phyloP scores from a whole-genome alignment of 495 filamentous ascomycete species.

The Podospora pseudocomata region DNA sequence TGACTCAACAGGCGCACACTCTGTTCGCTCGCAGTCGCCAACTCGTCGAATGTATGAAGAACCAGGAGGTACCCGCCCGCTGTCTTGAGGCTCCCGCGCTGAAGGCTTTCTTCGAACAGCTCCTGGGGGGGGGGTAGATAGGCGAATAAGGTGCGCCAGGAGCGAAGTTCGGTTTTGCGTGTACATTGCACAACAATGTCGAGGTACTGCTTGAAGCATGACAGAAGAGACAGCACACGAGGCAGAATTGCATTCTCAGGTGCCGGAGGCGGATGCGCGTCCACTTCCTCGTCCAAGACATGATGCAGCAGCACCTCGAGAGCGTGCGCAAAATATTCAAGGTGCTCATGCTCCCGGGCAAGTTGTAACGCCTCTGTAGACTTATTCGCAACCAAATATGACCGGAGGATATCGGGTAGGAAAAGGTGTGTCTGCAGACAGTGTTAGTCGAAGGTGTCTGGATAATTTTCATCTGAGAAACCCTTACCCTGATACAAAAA shows the following conservation, averaged over 20 bases:
- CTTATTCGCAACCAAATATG: slow-evolving; percentile 67
- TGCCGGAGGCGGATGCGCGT: slow-evolving; percentile 56
- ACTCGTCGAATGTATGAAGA: slow-evolving; percentile 86
- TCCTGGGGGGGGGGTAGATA: slow-evolving; percentile 85
- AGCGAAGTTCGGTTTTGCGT: slow-evolving; percentile 91
- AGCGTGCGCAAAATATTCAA: slow-evolving; percentile 88
- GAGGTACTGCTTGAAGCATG: slow-evolving; percentile 82
- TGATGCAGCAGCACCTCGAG: slow-evolving; percentile 91
- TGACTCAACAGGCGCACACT: slow-evolving; percentile 77
- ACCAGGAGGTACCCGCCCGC: slow-evolving; percentile 96
- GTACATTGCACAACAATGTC: slow-evolving; percentile 97
- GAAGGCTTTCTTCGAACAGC: slow-evolving; percentile 86
- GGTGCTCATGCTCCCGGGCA: slow-evolving; percentile 74
- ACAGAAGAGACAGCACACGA: slow-evolving; percentile 81
- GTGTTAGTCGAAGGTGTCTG: slow-evolving; percentile 9
- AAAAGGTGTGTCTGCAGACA: slow-evolving; percentile 72
- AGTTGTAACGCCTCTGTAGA: slow-evolving; percentile 69
- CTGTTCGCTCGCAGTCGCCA: slow-evolving; percentile 71
- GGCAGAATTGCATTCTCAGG: slow-evolving; percentile 75
- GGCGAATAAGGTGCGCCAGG: slow-evolving; percentile 89
- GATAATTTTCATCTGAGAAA: not conserved
- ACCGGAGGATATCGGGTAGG: slow-evolving; percentile 77
- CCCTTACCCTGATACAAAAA: slow-evolving; percentile 68
- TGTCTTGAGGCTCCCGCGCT: slow-evolving; percentile 82
- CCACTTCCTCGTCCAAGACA: slow-evolving; percentile 91